Conservation (phyloP, 257 asterid genomes). For the Plectranthus barbatus region DNA sequence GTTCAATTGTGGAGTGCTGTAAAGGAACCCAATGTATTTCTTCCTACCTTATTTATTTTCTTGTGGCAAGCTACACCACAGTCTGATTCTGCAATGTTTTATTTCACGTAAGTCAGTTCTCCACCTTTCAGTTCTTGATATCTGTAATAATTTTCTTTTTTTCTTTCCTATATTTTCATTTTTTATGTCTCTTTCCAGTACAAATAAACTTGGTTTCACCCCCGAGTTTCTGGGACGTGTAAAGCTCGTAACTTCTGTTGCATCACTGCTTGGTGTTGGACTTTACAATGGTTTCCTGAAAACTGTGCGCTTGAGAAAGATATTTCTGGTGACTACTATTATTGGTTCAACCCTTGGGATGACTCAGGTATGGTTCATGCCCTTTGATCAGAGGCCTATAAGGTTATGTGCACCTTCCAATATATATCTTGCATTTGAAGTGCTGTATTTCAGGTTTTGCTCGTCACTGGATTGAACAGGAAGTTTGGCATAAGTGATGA, state of each 20-base stretch:
- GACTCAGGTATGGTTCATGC: constrained; percentile 60
- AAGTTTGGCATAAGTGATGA: constrained; percentile 76
- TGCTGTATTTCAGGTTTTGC: constrained; percentile 50
- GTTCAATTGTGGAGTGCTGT: constrained; percentile 66
- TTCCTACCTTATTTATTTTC: constrained; percentile 89
- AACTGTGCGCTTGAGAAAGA: constrained; percentile 67
- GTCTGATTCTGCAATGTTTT: constrained; percentile 96
- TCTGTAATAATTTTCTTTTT: neutral
- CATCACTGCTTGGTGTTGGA: constrained; percentile 90
- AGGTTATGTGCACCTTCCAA: neutral
- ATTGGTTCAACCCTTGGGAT: constrained; percentile 76
- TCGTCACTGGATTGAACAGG: constrained; percentile 81
- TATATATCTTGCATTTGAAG: constrained; percentile 6
- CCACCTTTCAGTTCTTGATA: neutral
- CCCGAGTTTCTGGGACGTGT: constrained; percentile 99
- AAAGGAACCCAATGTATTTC: constrained; percentile 70
- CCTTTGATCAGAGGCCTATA: neutral
- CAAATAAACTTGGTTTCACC: constrained; percentile 83
- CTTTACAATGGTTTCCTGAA: constrained; percentile 80
- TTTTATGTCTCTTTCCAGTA: constrained; percentile 36
- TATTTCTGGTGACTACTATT: constrained; percentile 66
- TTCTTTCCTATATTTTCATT: neutral
- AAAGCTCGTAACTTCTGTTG: constrained; percentile 85
- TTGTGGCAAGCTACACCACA: constrained; percentile 97
- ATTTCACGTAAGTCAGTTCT: constrained; percentile 67